Base-by-base conservation (phyloP, 129 eudicot genomes). In the Flaveria bidentis region DNA sequence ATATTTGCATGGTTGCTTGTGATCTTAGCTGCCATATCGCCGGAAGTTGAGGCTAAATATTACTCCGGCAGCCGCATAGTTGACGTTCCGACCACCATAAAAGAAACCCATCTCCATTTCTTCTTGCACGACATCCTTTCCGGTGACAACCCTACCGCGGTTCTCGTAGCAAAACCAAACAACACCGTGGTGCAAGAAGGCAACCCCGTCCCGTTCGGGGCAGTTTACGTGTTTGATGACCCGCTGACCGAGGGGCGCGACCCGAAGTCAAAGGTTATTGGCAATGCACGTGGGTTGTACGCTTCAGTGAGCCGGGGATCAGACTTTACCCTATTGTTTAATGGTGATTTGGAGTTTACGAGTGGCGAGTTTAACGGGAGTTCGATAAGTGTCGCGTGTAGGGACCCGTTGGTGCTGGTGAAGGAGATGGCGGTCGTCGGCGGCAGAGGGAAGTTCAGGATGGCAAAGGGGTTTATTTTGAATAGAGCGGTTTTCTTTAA, bases 351-450 rank as follows among this genome's bases (percentile, higher is more conserved):
- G 0, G 90, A 81, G 51, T 83, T 86, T 55, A 83, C 86, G n/a
- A 69, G 78, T 18, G 90, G 90, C 0, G 50, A 44, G 71, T 86
- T 83, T 67, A 86, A 83, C 3, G 90, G 87, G 82, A 86, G 90
- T 51, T 83, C 90, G 2, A 23, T 86, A 11, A 81, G 82, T 33
- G 87, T 83, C 74, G 72, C 78, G 46, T 81, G 83, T 22, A 80
- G 90, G 77, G 85, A 86, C 73, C 85, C 85, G 69, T 33, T 83
- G 63, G 83, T 76, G 87, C 16, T 23, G 46, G 69, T 16, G 11
- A 78, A 85, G 28, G 90, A 86, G 79, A 18, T 86, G 77, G 90
- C 85, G 77, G 84, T 86, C 60, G 90, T 86, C 23, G 90, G 90
- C 10, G 87, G 90, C 10, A 57, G 87, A 69, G 86, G 86, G 28